phyloP scores from a whole-genome alignment of 1,139 yeast species.

The Pichia sp. region DNA sequence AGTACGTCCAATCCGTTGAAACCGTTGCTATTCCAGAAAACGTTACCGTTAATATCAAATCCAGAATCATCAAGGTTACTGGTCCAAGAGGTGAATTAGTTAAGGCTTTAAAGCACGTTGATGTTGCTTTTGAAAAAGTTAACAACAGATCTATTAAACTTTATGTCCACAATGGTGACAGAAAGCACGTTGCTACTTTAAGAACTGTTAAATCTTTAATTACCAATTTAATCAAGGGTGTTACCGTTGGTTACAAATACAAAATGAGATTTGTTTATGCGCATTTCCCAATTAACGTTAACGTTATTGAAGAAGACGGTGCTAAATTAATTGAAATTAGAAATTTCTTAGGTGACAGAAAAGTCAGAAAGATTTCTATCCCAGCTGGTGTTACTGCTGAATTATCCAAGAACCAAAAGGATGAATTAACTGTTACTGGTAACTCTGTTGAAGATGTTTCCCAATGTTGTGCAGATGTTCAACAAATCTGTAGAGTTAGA shows the following conservation, averaged over 20 bases:
- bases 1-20: constrained; percentile 95
- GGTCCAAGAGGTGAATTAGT: constrained; percentile 98
- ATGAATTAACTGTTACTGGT: constrained; percentile 87
- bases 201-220: constrained; percentile 97
- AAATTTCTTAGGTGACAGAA: constrained; percentile 98
- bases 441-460: constrained; percentile 98
- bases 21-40: constrained; percentile 89
- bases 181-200: constrained; percentile 99
- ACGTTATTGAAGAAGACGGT: constrained; percentile 73
- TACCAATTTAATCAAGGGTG: constrained; percentile 95
- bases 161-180: constrained; percentile 97
- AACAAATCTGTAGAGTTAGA: constrained; percentile 98
- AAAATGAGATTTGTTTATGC: constrained; percentile 99
- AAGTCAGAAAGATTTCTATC: constrained; percentile 80
- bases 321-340: constrained; percentile 85
- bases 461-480: constrained; percentile 97
- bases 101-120: constrained; percentile 92
- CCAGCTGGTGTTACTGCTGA: constrained; percentile 86
- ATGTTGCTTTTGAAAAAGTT: constrained; percentile 84
- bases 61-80: constrained; percentile 84
- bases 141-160: constrained; percentile 71
- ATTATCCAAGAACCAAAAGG: constrained; percentile 82
- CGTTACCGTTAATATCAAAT: constrained; percentile 84
- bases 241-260: constrained; percentile 98
- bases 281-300: constrained; percentile 99